Conservation (phyloP, 2,329 filamentous ascomycete species). For the Aureobasidium zeae region DNA sequence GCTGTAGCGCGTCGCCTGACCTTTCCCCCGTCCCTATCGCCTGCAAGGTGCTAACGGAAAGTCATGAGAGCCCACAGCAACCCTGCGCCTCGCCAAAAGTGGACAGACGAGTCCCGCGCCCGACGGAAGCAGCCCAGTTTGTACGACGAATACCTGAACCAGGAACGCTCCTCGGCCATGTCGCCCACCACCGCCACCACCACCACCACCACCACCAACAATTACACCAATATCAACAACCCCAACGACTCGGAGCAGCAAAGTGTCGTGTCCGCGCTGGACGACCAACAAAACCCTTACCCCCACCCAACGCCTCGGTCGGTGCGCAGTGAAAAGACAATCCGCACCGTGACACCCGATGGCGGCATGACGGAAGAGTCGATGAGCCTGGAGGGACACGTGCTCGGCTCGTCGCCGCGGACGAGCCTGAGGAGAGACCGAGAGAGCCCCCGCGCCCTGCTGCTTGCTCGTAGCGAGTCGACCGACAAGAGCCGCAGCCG, state of each 20-base stretch:
- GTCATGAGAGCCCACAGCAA: slow-evolving; percentile 10
- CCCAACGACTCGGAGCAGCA: slow-evolving; percentile 3
- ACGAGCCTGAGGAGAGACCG: slow-evolving; percentile 13
- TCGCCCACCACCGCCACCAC: slow-evolving; percentile 18
- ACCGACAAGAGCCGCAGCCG: slow-evolving; percentile 1
- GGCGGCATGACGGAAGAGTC: slow-evolving; percentile 14
- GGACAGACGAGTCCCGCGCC: slow-evolving; percentile 17
- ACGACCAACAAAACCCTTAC: too few species aligned
- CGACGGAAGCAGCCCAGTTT: slow-evolving; percentile 24
- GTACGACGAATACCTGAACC: slow-evolving; percentile 27
- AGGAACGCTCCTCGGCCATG: slow-evolving; percentile 20
- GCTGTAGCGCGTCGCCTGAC: slow-evolving; percentile 15
- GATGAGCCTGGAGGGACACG: slow-evolving; percentile 8
- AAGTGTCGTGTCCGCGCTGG: too few species aligned
- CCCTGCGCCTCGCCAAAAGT: slow-evolving; percentile 18
- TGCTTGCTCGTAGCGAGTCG: slow-evolving; percentile 13
- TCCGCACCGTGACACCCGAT: slow-evolving; percentile 61
- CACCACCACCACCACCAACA: slow-evolving; percentile 19
- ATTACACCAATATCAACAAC: slow-evolving; percentile 6
- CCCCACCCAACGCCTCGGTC: slow-evolving; percentile 2
- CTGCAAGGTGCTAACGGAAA: slow-evolving; percentile 1
- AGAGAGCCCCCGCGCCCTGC: slow-evolving; percentile 8
- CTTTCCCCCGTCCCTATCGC: not conserved
- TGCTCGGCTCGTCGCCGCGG: slow-evolving; percentile 12
- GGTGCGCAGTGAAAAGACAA: slow-evolving; percentile 31